These are phyloP conservation scores for sorghum (Sorghum bicolor) DNA, from an alignment of 176 grass and related monocot species.

Conservation along the genomic window Sorghum_bicolor_NCBIv3 NC_012875.2:58221501-58222000, in stretches of 20 bases:
- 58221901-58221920: slow-evolving; percentile 31
- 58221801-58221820: slow-evolving; percentile 14
- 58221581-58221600: no score
- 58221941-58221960: neutral
- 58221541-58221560: neutral
- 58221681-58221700: no score
- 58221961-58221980: no score
- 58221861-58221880: slow-evolving; percentile 21
- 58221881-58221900: slow-evolving; percentile 32
- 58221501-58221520: neutral
- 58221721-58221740: slow-evolving; percentile 30
- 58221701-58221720: slow-evolving; percentile 28
- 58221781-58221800: neutral
- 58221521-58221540: neutral
- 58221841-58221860: slow-evolving; percentile 32
- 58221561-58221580: neutral
- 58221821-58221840: neutral
- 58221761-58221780: neutral
- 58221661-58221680: neutral
- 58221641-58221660: no score
- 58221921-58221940: slow-evolving; percentile 28
- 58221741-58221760: neutral
- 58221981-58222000: no score
- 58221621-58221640: neutral
- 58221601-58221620: neutral